Evolutionary conservation across 495 filamentous ascomycete genomes (phyloP).

Genomic region (Aspergillus avenaceus): DNA sequence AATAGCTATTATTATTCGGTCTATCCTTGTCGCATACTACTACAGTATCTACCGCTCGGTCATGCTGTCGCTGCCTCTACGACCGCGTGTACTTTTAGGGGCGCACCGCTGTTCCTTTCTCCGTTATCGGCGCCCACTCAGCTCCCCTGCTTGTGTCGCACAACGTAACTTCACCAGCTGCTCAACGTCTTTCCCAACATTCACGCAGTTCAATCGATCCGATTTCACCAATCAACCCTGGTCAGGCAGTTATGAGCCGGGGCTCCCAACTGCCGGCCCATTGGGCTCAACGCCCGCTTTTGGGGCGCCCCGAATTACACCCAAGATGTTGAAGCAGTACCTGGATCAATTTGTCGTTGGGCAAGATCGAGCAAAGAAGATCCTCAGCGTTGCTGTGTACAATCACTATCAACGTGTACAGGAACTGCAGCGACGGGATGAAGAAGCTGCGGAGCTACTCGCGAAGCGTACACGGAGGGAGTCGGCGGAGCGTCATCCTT

Average conservation of each 20-base stretch:
- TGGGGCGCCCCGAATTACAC: slow-evolving; percentile 73
- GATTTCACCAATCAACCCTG: slow-evolving; percentile 65
- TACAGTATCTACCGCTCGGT: slow-evolving; percentile 4
- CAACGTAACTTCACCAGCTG: slow-evolving; percentile 29
- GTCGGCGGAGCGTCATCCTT: slow-evolving; percentile 41
- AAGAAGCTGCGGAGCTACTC: slow-evolving; percentile 65
- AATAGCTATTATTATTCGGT: background rate
- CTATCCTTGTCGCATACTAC: background rate
- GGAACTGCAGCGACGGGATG: slow-evolving; percentile 69
- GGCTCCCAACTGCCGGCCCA: slow-evolving; percentile 54
- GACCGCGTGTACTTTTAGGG: slow-evolving; percentile 9
- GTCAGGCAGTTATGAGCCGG: slow-evolving; percentile 73
- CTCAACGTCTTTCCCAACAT: slow-evolving; percentile 30
- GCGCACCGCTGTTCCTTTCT: slow-evolving; percentile 10
- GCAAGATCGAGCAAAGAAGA: slow-evolving; percentile 94
- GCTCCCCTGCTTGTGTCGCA: background rate
- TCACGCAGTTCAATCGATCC: slow-evolving; percentile 55
- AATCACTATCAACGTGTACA: slow-evolving; percentile 92
- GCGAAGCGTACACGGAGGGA: slow-evolving; percentile 48
- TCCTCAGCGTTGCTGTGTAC: slow-evolving; percentile 88
- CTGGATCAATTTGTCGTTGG: slow-evolving; percentile 96
- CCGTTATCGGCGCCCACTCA: slow-evolving; percentile 19
- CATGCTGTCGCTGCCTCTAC: slow-evolving; percentile 24
- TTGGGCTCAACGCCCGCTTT: slow-evolving; percentile 53
- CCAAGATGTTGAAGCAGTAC: slow-evolving; percentile 77